A percentile compares a stretch with the other conserved stretches of the same genome.
These are phyloP conservation scores for Cubamyces sp. DNA, from an alignment of 768 basidiomycete genomes.

Conservation along the genomic window DNA sequence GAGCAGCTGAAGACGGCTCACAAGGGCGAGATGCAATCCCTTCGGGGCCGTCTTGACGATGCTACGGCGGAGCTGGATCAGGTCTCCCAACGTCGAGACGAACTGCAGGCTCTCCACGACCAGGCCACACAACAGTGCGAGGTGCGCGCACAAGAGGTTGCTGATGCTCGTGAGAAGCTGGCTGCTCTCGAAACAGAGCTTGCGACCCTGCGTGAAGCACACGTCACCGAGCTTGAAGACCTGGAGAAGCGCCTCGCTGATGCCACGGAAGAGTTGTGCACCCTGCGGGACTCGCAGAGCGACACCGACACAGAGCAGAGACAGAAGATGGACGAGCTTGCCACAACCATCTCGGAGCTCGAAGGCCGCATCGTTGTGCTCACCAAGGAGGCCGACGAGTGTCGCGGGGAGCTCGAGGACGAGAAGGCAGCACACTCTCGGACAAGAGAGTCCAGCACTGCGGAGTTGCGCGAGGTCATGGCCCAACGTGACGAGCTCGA, in stretches of 20 bases:
- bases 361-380: constrained; percentile 44
- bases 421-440: constrained; percentile 23
- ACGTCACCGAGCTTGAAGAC: constrained; percentile 25
- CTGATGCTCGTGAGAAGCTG: constrained; percentile 6
- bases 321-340: constrained; percentile 22
- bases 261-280: constrained; percentile 21
- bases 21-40: constrained; percentile 12
- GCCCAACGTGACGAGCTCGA: constrained; percentile 23
- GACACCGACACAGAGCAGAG: constrained; percentile 25
- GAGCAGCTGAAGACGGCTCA: constrained; percentile 9
- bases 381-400: constrained; percentile 35
- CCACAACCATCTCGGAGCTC: constrained; percentile 34
- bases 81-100: constrained; percentile 3
- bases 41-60: constrained; percentile 12
- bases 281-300: constrained; percentile 20
- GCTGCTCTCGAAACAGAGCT: constrained; percentile 19
- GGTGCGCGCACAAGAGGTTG: background rate
- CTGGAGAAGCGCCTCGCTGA: constrained; percentile 29
- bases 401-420: constrained; percentile 24
- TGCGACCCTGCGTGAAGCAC: constrained; percentile 13
- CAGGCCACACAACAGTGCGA: constrained; percentile 7
- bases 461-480: constrained; percentile 30
- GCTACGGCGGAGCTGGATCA: constrained; percentile 13
- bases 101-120: constrained; percentile 22
- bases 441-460: constrained; percentile 19